Base-by-base conservation (phyloP, 208 protist species). In the Leishmania lainsoni region DNA sequence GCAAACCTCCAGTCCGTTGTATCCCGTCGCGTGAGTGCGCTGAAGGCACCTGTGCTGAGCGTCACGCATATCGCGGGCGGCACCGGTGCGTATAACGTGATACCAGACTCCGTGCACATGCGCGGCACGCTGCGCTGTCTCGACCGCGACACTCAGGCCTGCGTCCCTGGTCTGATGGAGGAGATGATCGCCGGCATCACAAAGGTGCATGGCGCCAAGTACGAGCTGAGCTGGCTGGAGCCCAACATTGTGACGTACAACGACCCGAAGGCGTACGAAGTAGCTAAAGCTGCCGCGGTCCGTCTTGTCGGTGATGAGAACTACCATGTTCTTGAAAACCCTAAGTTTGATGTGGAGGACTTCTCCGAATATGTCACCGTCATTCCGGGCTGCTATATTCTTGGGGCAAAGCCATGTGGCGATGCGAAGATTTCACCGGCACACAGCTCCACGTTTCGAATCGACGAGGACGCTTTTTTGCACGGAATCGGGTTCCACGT, bases 171-270 rank as follows among this genome's bases (percentile, higher is more conserved):
- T n/a, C 75, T 94, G 76, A 92, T 96, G 82, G 91, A 96, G 82
- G 89, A 90, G 65, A 84, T 94, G 49, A 88, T 94, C 35, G 76
- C 89, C n/a, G 89, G 92, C 49, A 88, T 96, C 72, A 77, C 91
- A 3, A 86, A 83, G 71, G 91, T 91, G 5, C 91, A 96, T 66
- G 86, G 88, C 22, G 92, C 92, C 14, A 54, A 90, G 49, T 83
- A 90, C 54, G 87, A 88, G 63, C 61, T 96, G 81, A 94, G 79
- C 65, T 95, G 92, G 92, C 81, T 95, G 79, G 90, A 92, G 82
- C 92, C 92, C 26, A 93, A 93, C 76, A 95, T 93, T 52, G 86
- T 95, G 48, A 95, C 92, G n/a, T 93, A 87, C 83, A 95, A 95
- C 70, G 89, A 95, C 59, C 79, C 86, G 17, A 84, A 85, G 76